Base-by-base conservation (phyloP, 2,329 filamentous ascomycete species). In the Nemania serpens region DNA sequence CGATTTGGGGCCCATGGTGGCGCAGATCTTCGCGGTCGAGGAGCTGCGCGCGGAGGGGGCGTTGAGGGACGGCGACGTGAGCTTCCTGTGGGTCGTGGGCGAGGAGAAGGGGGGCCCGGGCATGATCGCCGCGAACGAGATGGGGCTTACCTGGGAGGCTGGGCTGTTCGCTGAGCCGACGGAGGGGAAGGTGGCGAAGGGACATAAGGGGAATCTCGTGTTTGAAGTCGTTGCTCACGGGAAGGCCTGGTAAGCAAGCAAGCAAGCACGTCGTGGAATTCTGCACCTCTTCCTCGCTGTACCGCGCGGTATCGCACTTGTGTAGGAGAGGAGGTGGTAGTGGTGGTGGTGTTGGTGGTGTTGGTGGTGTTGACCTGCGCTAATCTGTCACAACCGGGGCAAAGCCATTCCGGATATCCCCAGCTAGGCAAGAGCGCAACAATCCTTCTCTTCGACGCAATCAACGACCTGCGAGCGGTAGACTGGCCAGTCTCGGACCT, bases 111-210 rank as follows among this genome's bases (percentile, higher is more conserved):
- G 78, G 9, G 83, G 82, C 1, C 79, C 80, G n/a, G 83, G 82
- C 3, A 85, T 85, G 82, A 74, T 78, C 33, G 79, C 79, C 47
- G 82, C 81, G 9, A 80, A 80, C 51, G 68, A 74, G 15, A 74
- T 80, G 62, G 66, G 69, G 4, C 66, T 80, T 55, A 69, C 43
- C 6, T 81, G 80, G 70, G 76, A 81, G 18, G 75, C 80, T 9
- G 77, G 83, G 49, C 77, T 76, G 46, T 85, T 85, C 62, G 83
- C 81, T 10, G 82, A 85, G 66, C 83, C 82, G 5, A 85, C 83
- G 0, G 82, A 84, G 66, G 78, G 76, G 36, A 83, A 82, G 65
- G 74, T 85, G 0, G 81, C 79, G 0, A 76, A 78, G 13, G 82
- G 82, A 6, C 83, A 85, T 70, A 85, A 85, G 69, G 82, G 82